Percentiles rank a stretch among this genome's conserved stretches.
Conservation (phyloP, 2,329 filamentous ascomycete genomes). For the Leptoxyphium fumago region DNA sequence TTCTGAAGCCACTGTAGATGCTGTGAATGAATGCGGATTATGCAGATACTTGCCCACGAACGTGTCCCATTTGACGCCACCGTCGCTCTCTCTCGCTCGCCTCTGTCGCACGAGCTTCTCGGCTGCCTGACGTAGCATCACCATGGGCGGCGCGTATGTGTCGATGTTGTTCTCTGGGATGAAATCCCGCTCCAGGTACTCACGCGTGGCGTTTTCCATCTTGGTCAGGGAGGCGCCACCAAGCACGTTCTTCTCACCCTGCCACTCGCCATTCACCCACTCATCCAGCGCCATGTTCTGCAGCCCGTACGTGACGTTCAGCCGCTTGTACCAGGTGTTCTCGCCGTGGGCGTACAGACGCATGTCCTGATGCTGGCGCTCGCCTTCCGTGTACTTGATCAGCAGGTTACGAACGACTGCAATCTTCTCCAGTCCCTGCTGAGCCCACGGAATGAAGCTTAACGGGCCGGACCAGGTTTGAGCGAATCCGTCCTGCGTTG, state of each 20-base stretch:
- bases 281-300: conserved; percentile 32
- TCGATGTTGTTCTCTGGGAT: conserved; percentile 20
- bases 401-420: conserved; percentile 35
- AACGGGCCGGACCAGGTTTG: conserved; percentile 30
- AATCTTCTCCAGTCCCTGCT: conserved; percentile 33
- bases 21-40: neutral
- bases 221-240: conserved; percentile 22
- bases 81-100: conserved; percentile 25
- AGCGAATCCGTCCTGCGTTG: conserved; percentile 31
- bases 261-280: conserved; percentile 30
- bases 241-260: conserved; percentile 14
- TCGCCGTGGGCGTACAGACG: conserved; percentile 31
- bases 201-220: conserved; percentile 29
- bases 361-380: conserved; percentile 33
- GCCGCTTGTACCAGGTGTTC: conserved; percentile 35
- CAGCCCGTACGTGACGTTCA: conserved; percentile 32
- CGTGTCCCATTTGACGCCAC: conserved; percentile 18
- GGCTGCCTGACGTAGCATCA: conserved; percentile 31
- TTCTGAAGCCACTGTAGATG: neutral
- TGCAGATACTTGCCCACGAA: conserved; percentile 14
- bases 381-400: conserved; percentile 38
- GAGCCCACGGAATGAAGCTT: conserved; percentile 25
- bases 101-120: conserved; percentile 34
- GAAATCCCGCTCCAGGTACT: conserved; percentile 26
- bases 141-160: conserved; percentile 30